Percentiles rank a stretch among this genome's conserved stretches.
These are phyloP conservation scores for Colletotrichum navitas DNA, from an alignment of 2,329 filamentous ascomycete species.

Conservation along the genomic window DNA sequence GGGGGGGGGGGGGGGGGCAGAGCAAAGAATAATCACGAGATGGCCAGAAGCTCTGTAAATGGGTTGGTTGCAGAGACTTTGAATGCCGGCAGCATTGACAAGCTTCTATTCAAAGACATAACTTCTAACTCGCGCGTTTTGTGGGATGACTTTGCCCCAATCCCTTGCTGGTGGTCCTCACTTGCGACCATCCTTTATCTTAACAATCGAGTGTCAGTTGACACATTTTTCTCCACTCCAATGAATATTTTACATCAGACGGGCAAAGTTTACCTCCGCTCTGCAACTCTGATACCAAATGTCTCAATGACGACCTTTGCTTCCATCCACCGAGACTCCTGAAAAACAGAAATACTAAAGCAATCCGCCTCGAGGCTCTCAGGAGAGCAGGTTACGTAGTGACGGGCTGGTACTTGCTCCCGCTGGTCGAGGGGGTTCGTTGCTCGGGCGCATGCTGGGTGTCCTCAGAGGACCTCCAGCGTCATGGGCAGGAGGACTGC, in stretches of 20 bases:
- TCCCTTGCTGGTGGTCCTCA: neutral
- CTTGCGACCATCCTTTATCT: neutral
- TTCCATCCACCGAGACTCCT: constrained; percentile 1
- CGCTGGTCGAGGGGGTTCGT: constrained; percentile 49
- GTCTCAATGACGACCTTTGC: neutral
- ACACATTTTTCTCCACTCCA: neutral
- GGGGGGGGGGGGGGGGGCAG: neutral
- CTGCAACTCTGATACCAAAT: neutral
- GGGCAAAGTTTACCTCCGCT: neutral
- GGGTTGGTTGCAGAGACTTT: neutral
- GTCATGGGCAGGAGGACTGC: constrained; percentile 57
- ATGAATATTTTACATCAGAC: constrained; percentile 24
- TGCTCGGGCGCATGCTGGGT: constrained; percentile 43
- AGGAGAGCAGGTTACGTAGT: constrained; percentile 79
- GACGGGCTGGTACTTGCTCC: constrained; percentile 85
- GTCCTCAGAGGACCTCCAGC: constrained; percentile 46
- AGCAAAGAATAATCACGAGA: no score
- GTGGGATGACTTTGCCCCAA: neutral
- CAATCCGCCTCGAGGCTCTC: constrained; percentile 44
- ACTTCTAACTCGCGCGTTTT: constrained; percentile 27
- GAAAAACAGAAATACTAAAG: neutral
- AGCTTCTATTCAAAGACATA: constrained; percentile 39
- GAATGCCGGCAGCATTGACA: constrained; percentile 9
- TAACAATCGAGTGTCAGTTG: constrained; percentile 1
- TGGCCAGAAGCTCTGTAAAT: neutral